Evolutionary conservation across 495 filamentous ascomycete species (phyloP).

Genomic region (Penicillium salamii): DNA sequence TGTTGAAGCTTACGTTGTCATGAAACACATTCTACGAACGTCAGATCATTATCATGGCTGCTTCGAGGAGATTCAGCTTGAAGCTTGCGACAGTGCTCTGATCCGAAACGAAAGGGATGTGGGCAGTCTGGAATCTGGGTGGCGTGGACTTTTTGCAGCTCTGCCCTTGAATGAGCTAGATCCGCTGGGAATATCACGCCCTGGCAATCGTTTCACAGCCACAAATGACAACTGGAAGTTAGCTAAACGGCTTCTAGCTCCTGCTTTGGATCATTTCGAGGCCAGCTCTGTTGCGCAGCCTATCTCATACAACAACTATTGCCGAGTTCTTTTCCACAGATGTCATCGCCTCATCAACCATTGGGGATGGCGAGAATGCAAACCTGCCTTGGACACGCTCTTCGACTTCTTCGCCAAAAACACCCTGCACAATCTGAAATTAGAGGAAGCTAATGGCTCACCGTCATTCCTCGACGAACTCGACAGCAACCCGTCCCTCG

Average conservation of each 20-base stretch:
- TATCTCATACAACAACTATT: conserved; percentile 76
- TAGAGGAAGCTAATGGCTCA: conserved; percentile 74
- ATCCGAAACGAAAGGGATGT: conserved; percentile 42
- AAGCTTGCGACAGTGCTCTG: conserved; percentile 12
- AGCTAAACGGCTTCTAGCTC: conserved; percentile 61
- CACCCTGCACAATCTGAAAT: conserved; percentile 67
- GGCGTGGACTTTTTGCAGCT: conserved; percentile 70
- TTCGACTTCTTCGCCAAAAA: conserved; percentile 90
- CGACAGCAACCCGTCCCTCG: conserved; percentile 56
- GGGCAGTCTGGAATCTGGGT: conserved; percentile 60
- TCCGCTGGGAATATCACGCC: conserved; percentile 55
- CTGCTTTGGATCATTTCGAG: conserved; percentile 64
- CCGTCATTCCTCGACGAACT: conserved; percentile 77
- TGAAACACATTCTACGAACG: conserved; percentile 56
- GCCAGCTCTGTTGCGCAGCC: conserved; percentile 50
- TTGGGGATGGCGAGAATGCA: conserved; percentile 88
- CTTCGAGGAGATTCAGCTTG: conserved; percentile 54
- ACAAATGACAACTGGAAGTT: conserved; percentile 69
- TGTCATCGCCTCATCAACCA: conserved; percentile 74
- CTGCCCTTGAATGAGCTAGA: conserved; percentile 80
- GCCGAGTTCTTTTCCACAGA: conserved; percentile 66
- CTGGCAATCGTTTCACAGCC: conserved; percentile 52
- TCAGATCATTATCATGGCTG: conserved; percentile 28
- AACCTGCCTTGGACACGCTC: conserved; percentile 69
- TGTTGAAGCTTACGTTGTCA: conserved; percentile 65